Evolutionary conservation across 225 moss, liverwort and hornwort species (phyloP), one percentile per base, ranked within the genome.

Genomic region (Bryum argenteum): DNA sequence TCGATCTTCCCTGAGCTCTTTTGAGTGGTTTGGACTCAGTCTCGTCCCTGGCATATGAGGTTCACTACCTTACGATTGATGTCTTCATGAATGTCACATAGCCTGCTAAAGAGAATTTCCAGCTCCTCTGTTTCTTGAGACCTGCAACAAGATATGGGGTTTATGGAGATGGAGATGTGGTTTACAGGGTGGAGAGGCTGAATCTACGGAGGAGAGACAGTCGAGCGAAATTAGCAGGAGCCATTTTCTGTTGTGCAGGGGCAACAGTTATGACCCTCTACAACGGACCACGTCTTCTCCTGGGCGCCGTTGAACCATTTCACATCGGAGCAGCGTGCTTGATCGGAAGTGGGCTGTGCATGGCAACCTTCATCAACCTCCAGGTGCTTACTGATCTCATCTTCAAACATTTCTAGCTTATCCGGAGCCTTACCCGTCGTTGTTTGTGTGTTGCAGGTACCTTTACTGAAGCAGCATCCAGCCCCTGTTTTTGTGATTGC

Each of bases 331-430:
- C 76, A 42, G 24, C 84, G 17, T 93, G 91, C 72, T 81, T 97
- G 58, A 52, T 91, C 19, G 90, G 89, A 57, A 89, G 75, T 33
- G 79, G 81, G 71, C 50, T 97, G 13, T 97, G 93, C 78, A 78
- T 92, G 77, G 91, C 93, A 9, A 10, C 60, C 40, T 93, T 82
- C 81, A 90, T 97, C 79, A 89, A 90, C 71, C 73, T 97, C 5
- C 96, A 86, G 92, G 92, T 92, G 11, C 67, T 44, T 10, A 68
- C 44, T 55, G 5, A 43, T 43, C 18, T 61, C 58, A 33, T 33
- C 7, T 33, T 6, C 33, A 33, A 33, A 33, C 2, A 4, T 26
- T 12, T 43, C 63, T 26, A 19, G 54, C 13, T 63, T n/a, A 43
- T 54, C 5, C 45, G 38, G 12, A 66, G 39, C 21, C 50, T 66